A percentile compares a stretch with the other conserved stretches of the same genome.
Conservation (phyloP, 1,139 yeast species). For the Sugiyamaella neomexicana region DNA sequence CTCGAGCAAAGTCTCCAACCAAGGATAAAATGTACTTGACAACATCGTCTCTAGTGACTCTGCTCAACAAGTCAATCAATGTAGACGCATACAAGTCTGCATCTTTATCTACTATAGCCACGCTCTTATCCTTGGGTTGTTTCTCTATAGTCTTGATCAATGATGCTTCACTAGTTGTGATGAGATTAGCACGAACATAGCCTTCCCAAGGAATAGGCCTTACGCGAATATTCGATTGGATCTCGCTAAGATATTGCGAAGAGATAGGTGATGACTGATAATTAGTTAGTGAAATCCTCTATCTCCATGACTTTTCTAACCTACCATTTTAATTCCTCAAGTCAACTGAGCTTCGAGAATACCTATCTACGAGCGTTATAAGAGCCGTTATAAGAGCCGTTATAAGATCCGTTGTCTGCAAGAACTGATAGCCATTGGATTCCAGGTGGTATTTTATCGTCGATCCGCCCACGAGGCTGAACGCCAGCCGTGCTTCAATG, state of each 20-base stretch:
- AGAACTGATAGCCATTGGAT: not conserved
- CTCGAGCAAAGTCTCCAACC: conserved; percentile 59
- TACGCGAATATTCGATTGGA: conserved; percentile 70
- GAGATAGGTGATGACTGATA: conserved; percentile 11
- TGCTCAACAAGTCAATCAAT: conserved; percentile 56
- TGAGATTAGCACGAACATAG: conserved; percentile 69
- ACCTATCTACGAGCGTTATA: no score
- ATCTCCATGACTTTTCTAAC: not conserved
- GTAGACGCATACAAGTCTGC: conserved; percentile 58
- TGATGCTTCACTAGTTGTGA: conserved; percentile 65
- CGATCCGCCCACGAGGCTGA: not conserved
- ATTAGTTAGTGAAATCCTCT: no score
- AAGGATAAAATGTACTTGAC: conserved; percentile 71
- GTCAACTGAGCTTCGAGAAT: no score
- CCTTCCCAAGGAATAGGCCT: conserved; percentile 95
- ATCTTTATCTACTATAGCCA: conserved; percentile 41
- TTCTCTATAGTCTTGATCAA: conserved; percentile 66
- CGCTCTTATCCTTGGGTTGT: conserved; percentile 38
- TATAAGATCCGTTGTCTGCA: conserved; percentile 4
- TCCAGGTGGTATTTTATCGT: not conserved
- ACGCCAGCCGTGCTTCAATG: not conserved
- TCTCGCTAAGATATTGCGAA: conserved; percentile 69
- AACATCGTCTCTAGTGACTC: conserved; percentile 63
- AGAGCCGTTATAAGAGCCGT: no score
- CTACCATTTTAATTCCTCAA: no score